Conservation (phyloP, 805 yeast genomes). For the Candida silvicultrix region DNA sequence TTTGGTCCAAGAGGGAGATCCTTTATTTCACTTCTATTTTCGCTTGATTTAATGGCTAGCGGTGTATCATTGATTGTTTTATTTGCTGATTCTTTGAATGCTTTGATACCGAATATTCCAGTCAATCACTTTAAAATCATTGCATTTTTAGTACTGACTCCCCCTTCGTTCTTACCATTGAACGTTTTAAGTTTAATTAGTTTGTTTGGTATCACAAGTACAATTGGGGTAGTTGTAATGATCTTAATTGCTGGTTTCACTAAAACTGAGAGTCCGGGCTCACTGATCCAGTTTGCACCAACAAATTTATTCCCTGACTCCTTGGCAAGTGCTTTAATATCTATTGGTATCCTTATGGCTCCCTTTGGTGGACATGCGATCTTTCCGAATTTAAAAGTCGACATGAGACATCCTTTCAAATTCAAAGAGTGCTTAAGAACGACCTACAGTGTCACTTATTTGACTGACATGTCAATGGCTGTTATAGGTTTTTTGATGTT, state of each 20-base stretch:
- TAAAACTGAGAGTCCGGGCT: constrained; percentile 65
- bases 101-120: constrained; percentile 51
- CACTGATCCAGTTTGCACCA: constrained; percentile 55
- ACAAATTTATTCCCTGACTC: constrained; percentile 63
- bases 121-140: constrained; percentile 54
- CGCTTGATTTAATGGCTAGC: constrained; percentile 71
- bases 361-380: constrained; percentile 86
- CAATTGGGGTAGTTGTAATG: constrained; percentile 54
- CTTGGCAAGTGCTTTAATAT: constrained; percentile 43
- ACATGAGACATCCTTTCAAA: constrained; percentile 62
- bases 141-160: constrained; percentile 67
- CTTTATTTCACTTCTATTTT: constrained; percentile 65
- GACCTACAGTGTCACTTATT: constrained; percentile 54
- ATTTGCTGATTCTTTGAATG: constrained; percentile 80
- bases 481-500: constrained; percentile 73
- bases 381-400: constrained; percentile 65
- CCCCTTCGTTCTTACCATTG: constrained; percentile 76
- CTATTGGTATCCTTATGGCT: constrained; percentile 66
- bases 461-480: constrained; percentile 60
- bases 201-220: constrained; percentile 64
- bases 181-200: constrained; percentile 64
- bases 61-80: constrained; percentile 78
- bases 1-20: constrained; percentile 75
- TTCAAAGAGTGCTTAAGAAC: constrained; percentile 46
- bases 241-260: constrained; percentile 59